These are phyloP conservation scores for Ustulina deusta DNA, from an alignment of 2,329 filamentous ascomycete genomes.

Conservation along the genomic window DNA sequence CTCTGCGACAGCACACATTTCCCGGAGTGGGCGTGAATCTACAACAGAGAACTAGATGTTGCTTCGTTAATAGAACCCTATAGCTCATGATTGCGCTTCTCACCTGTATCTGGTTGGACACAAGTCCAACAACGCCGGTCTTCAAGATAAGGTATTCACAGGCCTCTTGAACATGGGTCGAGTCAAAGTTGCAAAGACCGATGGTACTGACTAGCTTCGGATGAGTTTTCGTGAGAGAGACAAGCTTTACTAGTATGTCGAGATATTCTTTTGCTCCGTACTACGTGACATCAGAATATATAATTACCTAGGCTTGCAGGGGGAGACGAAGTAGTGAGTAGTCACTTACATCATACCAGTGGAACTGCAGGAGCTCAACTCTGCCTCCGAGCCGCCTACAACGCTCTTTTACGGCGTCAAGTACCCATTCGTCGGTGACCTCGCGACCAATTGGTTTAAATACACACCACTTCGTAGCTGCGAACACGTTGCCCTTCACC, in stretches of 20 bases:
- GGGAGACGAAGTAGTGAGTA: neutral
- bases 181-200: constrained; percentile 54
- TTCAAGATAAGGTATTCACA: constrained; percentile 51
- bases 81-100: constrained; percentile 12
- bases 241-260: constrained; percentile 50
- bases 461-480: constrained; percentile 54
- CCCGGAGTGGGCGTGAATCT: constrained; percentile 49
- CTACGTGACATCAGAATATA: constrained; percentile 40
- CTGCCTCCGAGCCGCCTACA: constrained; percentile 50
- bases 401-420: constrained; percentile 50
- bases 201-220: constrained; percentile 50
- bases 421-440: constrained; percentile 48
- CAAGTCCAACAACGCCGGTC: constrained; percentile 48
- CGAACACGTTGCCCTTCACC: constrained; percentile 44
- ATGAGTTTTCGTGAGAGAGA: constrained; percentile 45
- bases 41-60: constrained; percentile 50
- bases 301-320: neutral
- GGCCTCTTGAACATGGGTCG: constrained; percentile 48
- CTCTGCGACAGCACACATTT: constrained; percentile 48
- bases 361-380: constrained; percentile 54
- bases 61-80: constrained; percentile 12
- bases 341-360: constrained; percentile 52
- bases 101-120: constrained; percentile 54
- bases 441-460: constrained; percentile 45
- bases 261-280: constrained; percentile 53